These are phyloP conservation scores for Emmonsia crescens DNA, from an alignment of 2,329 filamentous ascomycete species.

Conservation along the genomic window DNA sequence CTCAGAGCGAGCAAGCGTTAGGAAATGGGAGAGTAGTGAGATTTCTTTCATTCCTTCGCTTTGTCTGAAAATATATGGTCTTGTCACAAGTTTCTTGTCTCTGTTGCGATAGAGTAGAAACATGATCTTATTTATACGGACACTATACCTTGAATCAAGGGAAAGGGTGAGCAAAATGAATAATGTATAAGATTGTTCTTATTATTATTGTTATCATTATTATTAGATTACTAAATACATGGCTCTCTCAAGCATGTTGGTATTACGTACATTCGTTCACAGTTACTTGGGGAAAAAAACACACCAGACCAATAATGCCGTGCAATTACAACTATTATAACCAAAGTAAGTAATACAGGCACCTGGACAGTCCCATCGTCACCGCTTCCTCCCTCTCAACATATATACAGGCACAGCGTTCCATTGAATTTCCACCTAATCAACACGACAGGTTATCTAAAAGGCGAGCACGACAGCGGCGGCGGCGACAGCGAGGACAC, in stretches of 20 bases:
- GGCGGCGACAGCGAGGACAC: conserved; percentile 12
- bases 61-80: too few relatives aligned
- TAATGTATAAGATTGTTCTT: background rate
- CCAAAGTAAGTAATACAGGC: background rate
- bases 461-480: conserved; percentile 14
- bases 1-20: too few relatives aligned
- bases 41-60: too few relatives aligned
- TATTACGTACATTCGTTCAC: background rate
- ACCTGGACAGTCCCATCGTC: background rate
- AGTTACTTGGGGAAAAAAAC: background rate
- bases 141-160: background rate
- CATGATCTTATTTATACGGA: too few relatives aligned
- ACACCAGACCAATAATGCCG: background rate
- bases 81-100: too few relatives aligned
- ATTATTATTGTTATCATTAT: background rate
- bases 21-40: too few relatives aligned
- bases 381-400: background rate
- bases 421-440: background rate
- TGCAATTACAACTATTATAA: background rate
- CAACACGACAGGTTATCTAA: conserved; percentile 4
- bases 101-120: too few relatives aligned
- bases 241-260: background rate
- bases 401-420: background rate
- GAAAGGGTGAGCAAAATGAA: background rate
- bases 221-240: background rate